Evolutionary conservation across 345 rosid species (phyloP).

Genomic region (Microcos paniculata): DNA sequence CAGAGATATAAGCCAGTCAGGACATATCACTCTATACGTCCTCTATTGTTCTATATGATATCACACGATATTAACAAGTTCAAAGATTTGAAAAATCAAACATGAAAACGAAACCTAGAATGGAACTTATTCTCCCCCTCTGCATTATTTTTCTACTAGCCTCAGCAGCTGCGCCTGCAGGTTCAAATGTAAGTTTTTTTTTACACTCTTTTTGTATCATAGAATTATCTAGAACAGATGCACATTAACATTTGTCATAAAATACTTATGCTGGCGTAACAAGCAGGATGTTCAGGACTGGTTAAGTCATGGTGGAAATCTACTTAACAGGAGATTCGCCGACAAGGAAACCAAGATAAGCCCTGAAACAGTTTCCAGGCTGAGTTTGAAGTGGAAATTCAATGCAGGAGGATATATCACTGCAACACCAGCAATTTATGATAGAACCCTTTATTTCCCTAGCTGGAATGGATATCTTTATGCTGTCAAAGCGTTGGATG

Average conservation of each 20-base stretch:
- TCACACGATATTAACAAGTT: neutral
- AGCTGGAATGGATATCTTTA: slow-evolving; percentile 51
- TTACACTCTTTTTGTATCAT: neutral
- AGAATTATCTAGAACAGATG: neutral
- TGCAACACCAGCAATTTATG: slow-evolving; percentile 43
- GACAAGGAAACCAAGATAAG: slow-evolving; percentile 27
- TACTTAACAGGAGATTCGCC: slow-evolving; percentile 32
- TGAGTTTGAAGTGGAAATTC: slow-evolving; percentile 41
- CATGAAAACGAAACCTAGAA: neutral
- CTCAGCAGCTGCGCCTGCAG: neutral
- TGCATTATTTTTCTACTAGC: neutral
- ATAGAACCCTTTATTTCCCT: slow-evolving; percentile 43
- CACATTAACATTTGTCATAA: neutral
- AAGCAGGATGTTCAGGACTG: slow-evolving; percentile 16
- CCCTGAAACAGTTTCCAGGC: slow-evolving; percentile 13
- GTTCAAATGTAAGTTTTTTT: neutral
- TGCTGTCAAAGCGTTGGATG: slow-evolving; percentile 42
- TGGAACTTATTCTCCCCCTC: neutral
- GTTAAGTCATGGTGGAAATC: slow-evolving; percentile 44
- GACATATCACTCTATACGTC: no score
- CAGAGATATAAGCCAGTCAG: neutral
- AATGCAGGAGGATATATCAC: slow-evolving; percentile 43
- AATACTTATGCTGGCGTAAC: neutral
- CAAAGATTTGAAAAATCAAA: neutral
- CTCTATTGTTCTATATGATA: neutral